Base-by-base conservation (phyloP, 2,329 filamentous ascomycete species). In the Ophiostoma triangulosporum region DNA sequence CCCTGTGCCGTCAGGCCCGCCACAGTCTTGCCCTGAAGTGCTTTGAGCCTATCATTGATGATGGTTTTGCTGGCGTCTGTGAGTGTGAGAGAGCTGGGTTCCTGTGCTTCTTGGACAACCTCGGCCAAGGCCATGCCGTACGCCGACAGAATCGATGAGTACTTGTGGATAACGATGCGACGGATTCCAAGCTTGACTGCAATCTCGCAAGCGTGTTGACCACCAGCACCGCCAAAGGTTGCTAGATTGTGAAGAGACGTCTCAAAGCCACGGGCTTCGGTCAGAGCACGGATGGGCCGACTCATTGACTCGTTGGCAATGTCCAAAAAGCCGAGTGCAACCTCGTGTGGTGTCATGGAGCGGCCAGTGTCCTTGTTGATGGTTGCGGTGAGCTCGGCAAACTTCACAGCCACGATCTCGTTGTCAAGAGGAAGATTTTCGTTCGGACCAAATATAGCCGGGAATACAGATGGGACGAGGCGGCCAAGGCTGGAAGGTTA, bases 81-180 rank as follows among this genome's bases (percentile, higher is more conserved):
- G 77, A 78, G 83, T 3, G 82, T 70, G 14, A 72, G 70, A 2
- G 81, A 81, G 32, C 82, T 76, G 5, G 86, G 85, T 62, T 89
- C 86, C 62, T 95, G 89, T 17, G 83, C 76, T 67, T 96, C 90
- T 58, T 95, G 86, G 0, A 95, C 90, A 0, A 95, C 88, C 62
- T 95, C 89, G 14, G 90, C 90, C 3, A 95, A 70, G 0, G 88
- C 88, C 86, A 95, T 94, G 6, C 89, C 89, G 60, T 95, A 95
- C 0, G 89, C 89, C 0, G 88, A 94, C 0, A 95, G 73, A 0
- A 95, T 86, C 0, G 88, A 94, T 0, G 87, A 93, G 65, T 94
- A 94, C 49, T 84, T 74, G 65, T 95, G 89, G 1, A 95, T 75
- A 7, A 95, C 73, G 27, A 95, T 91, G 63, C 93, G 88, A 27